phyloP scores from a whole-genome alignment of 78 protist genomes.

The Dictyostelium brefeldianum region DNA sequence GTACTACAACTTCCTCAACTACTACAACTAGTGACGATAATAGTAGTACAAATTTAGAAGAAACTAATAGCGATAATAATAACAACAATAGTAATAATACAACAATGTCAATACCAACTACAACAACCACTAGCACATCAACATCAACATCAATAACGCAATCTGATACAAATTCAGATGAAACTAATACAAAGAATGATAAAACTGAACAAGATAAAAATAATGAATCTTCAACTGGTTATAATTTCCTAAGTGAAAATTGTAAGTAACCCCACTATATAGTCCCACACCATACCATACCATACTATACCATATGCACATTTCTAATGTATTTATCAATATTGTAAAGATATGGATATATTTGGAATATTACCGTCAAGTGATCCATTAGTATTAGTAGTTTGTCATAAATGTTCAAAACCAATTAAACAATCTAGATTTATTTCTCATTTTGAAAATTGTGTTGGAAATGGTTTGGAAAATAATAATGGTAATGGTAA shows the following conservation, averaged over 20 bases:
- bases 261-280: not conserved
- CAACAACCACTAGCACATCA: too few relatives aligned
- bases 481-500: not conserved
- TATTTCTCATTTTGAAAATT: constrained; percentile 37
- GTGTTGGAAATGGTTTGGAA: not conserved
- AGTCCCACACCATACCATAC: not conserved
- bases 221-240: not conserved
- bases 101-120: not conserved
- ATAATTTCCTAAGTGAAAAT: constrained; percentile 14
- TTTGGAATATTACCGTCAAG: constrained; percentile 67
- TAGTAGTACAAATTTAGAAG: not conserved
- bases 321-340: not conserved
- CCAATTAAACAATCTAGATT: constrained; percentile 70
- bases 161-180: not conserved
- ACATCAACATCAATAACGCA: not conserved
- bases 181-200: not conserved
- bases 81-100: not conserved
- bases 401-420: constrained; percentile 49
- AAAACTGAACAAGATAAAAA: not conserved
- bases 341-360: constrained; percentile 60
- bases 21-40: not conserved
- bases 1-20: not conserved
- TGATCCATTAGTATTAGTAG: constrained; percentile 48
- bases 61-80: not conserved
- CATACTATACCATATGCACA: too few relatives aligned